Base-by-base conservation (phyloP, 2,329 filamentous ascomycete species). In the Endocalyx cinctus region DNA sequence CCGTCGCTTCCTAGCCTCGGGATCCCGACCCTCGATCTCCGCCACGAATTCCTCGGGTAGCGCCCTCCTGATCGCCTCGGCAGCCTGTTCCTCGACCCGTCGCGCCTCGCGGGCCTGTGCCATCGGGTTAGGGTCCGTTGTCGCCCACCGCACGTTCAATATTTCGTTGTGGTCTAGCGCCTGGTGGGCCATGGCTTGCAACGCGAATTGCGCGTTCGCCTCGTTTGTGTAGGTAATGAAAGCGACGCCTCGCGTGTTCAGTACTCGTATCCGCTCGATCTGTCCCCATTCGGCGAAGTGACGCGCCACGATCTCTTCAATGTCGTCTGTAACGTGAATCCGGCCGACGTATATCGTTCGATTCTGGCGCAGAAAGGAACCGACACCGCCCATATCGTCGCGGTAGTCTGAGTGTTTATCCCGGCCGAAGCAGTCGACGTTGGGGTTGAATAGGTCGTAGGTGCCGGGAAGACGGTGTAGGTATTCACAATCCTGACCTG, bases 241-340 rank as follows among this genome's bases (percentile, higher is more conserved):
- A 0, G 82, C 94, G 14, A 98, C 92, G 34, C 92, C 94, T 25
- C 90, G 70, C 1, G 79, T 82, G 37, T 94, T 96, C 11, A 98
- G 68, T 3, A 97, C 90, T 17, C 92, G 82, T 29, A 83, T 81
- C 27, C 92, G 77, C 58, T 97, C 90, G 31, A 98, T 70, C 51
- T 89, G 84, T 1, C 92, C 92, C 89, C 89, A 98, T 72, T 98
- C 92, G 16, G 87, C 84, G 57, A 97, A 96, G 63, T 98, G 92
- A 11, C 94, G 74, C 18, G 90, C 82, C 5, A 97, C 90, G 22
- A 97, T 78, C 63, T 98, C 92, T 57, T 98, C 90, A 42, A 97
- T 96, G 54, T 97, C 90, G 59, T 97, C 92, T 10, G 83, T 90
- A 22, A 95, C 90, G 59, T 96, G 87, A 58, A 98, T 96, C 29